Conservation (phyloP, 495 filamentous ascomycete species). For the Xylaria venustula region DNA sequence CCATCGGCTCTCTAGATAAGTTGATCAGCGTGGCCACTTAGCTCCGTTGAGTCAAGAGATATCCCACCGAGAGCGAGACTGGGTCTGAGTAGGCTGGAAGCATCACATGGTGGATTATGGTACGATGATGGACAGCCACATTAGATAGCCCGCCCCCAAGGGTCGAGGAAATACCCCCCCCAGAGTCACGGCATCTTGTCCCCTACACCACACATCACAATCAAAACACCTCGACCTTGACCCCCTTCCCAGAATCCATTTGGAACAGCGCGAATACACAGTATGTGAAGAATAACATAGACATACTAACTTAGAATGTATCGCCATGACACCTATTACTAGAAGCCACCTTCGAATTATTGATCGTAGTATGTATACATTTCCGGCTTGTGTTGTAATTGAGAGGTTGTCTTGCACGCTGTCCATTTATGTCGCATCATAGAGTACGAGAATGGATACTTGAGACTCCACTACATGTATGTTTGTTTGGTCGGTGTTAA, state of each 20-base stretch:
- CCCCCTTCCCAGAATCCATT: neutral
- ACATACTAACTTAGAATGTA: conserved; percentile 2
- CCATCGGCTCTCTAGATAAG: conserved; percentile 1
- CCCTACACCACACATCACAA: conserved; percentile 29
- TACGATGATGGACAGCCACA: conserved; percentile 11
- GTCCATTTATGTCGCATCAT: neutral
- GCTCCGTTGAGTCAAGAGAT: neutral
- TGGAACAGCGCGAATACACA: conserved; percentile 4
- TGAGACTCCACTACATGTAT: neutral
- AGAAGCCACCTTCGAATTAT: neutral
- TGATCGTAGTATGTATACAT: neutral
- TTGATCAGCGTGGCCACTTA: neutral
- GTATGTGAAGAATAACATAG: conserved; percentile 3
- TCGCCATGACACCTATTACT: neutral
- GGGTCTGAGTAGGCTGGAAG: conserved; percentile 5
- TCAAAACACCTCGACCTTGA: conserved; percentile 26
- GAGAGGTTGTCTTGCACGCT: neutral
- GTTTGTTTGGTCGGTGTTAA: no score
- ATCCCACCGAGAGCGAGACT: neutral
- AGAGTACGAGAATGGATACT: neutral
- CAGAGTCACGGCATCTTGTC: conserved; percentile 29
- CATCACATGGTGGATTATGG: conserved; percentile 10
- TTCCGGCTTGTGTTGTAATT: neutral
- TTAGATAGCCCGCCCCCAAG: conserved; percentile 27
- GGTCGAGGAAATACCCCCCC: conserved; percentile 22